phyloP scores from a whole-genome alignment of 2,329 filamentous ascomycete species.

The Neofusicoccum laricinum region DNA sequence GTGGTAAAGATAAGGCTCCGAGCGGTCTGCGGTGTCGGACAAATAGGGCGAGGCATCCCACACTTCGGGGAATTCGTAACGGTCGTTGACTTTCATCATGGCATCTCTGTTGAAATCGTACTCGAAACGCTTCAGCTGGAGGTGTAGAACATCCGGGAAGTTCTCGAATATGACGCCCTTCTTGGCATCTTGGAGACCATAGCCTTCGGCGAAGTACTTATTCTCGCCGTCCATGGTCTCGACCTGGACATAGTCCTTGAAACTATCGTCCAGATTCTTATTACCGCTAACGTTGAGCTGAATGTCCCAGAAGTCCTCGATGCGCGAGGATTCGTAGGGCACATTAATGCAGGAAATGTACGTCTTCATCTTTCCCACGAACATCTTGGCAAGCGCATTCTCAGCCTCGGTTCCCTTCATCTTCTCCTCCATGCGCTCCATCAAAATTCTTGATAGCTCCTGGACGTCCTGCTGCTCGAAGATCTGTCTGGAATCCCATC shows the following conservation, averaged over 20 bases:
- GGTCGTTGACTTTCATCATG: conserved; percentile 98
- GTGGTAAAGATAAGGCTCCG: conserved; percentile 87
- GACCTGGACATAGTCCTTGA: conserved; percentile 92
- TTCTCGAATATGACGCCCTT: conserved; percentile 97
- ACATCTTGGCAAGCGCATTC: conserved; percentile 83
- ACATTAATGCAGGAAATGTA: conserved; percentile 99
- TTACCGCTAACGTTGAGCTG: conserved; percentile 96
- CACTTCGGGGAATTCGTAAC: conserved; percentile 82
- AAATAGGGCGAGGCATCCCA: conserved; percentile 87
- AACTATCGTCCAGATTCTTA: conserved; percentile 88
- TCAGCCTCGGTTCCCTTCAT: conserved; percentile 97
- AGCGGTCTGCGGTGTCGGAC: conserved; percentile 78
- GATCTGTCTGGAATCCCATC: conserved; percentile 96
- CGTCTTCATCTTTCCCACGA: conserved; percentile 97
- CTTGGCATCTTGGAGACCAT: conserved; percentile 91
- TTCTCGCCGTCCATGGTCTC: conserved; percentile 98
- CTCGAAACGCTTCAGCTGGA: conserved; percentile 96
- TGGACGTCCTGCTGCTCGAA: conserved; percentile 99
- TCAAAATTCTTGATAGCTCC: conserved; percentile 91
- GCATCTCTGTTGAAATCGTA: conserved; percentile 95
- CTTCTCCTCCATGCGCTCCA: conserved; percentile 94
- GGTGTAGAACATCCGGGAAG: conserved; percentile 89
- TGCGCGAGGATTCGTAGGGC: conserved; percentile 89
- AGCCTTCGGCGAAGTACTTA: conserved; percentile 91
- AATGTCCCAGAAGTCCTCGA: conserved; percentile 99